phyloP scores from a whole-genome alignment of 495 filamentous ascomycete species.

The Penicillium chermesinum region DNA sequence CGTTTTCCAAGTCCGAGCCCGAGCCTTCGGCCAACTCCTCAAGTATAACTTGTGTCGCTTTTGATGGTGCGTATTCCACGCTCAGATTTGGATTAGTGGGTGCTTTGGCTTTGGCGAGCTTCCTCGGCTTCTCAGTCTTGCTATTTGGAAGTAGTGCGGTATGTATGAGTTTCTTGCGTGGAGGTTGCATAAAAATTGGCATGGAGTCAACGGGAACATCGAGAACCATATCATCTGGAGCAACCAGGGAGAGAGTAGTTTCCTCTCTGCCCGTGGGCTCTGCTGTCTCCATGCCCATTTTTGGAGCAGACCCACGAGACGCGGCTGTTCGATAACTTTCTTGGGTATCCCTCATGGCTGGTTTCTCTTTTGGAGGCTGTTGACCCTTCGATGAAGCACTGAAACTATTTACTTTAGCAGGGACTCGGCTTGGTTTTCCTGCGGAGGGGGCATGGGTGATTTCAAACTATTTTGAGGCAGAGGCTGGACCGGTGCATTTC shows the following conservation, averaged over 20 bases:
- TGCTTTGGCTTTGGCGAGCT: neutral
- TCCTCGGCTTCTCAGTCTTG: slow-evolving; percentile 31
- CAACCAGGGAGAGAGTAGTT: neutral
- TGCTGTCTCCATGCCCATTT: neutral
- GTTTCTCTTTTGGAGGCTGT: neutral
- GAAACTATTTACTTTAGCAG: neutral
- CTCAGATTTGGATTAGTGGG: slow-evolving; percentile 1
- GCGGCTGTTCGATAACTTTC: neutral
- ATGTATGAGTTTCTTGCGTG: slow-evolving; percentile 43
- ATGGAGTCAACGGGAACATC: neutral
- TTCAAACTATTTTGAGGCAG: neutral
- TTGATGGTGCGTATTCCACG: slow-evolving; percentile 26
- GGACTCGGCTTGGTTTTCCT: neutral
- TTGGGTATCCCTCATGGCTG: neutral
- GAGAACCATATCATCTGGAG: neutral
- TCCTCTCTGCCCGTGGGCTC: neutral
- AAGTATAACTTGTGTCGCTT: slow-evolving; percentile 27
- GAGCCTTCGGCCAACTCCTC: slow-evolving; percentile 25
- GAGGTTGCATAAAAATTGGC: neutral
- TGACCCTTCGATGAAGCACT: neutral
- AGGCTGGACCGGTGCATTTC: too few relatives aligned
- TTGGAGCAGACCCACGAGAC: neutral
- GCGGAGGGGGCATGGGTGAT: neutral
- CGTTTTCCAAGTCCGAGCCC: neutral
- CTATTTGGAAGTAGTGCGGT: slow-evolving; percentile 33